Evolutionary conservation across 2,329 filamentous ascomycete genomes (phyloP), one percentile per base, ranked within the genome.

Genomic region (Hypoxylon sp.): DNA sequence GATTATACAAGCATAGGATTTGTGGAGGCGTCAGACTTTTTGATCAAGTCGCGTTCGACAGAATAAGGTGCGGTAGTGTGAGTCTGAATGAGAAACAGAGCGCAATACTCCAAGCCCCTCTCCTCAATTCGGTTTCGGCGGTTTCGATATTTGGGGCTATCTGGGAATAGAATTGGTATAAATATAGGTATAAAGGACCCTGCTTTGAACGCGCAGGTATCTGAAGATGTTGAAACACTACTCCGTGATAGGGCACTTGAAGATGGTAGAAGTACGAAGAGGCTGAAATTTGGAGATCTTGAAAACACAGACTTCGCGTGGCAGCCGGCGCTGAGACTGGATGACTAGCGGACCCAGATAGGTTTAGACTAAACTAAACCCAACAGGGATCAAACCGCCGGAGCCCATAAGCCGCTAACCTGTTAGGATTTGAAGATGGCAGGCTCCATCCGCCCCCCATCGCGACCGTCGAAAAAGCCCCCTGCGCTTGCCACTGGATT

Each of bases 221-320:
- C n/a, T 34, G 43, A 53, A 60, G 25, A 34, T 13, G 53, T 21
- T 32, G 30, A 65, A 45, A 60, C 36, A 30, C 19, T 45, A 43
- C 13, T 65, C 55, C 46, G 55, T 65, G 69, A 70, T 72, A 58
- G 48, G 48, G 19, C 53, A 6, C 34, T 60, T 59, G 58, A 63
- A 55, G 61, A 60, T 52, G 60, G 43, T 46, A 60, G 65, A 73
- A 65, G 65, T 62, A 64, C 64, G 70, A 70, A 74, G 75, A 76
- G 72, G 74, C 74, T 75, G 75, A 77, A 73, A 76, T 75, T 43
- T 75, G 71, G 71, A 74, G 70, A 74, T 72, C 72, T 73, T 67
- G 73, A 75, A 75, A 75, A 75, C 73, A 73, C 68, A 67, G 61
- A 67, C 59, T 71, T 72, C 71, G 67, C 68, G 67, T 67, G 62